A percentile compares a stretch with the other conserved stretches of the same genome.
Evolutionary conservation across 2,329 filamentous ascomycete genomes (phyloP).

Genomic region (Hymenoscyphus albidus): DNA sequence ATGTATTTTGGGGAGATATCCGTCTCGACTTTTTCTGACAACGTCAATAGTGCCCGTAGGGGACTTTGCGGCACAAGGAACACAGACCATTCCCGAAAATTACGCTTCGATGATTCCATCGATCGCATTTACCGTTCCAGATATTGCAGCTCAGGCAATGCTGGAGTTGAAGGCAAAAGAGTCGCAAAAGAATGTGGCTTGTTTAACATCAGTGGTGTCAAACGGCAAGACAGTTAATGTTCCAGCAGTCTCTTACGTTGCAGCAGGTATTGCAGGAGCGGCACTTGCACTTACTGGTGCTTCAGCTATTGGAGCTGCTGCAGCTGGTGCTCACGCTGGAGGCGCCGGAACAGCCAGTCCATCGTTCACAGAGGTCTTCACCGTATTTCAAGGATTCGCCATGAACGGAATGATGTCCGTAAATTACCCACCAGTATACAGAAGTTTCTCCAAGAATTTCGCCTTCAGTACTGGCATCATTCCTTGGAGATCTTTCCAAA

Average conservation of each 20-base stretch:
- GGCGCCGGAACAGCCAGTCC: constrained; percentile 69
- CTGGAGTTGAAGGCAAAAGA: constrained; percentile 66
- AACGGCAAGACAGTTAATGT: constrained; percentile 83
- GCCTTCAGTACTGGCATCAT: constrained; percentile 84
- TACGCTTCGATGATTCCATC: constrained; percentile 74
- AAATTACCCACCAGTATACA: constrained; percentile 80
- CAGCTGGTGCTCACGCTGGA: constrained; percentile 46
- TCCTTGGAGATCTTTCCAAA: constrained; percentile 76
- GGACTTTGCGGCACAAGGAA: constrained; percentile 68
- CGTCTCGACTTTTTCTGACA: constrained; percentile 32
- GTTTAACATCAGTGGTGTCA: constrained; percentile 73
- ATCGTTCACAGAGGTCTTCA: constrained; percentile 78
- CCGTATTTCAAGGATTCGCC: constrained; percentile 90
- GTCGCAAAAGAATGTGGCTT: constrained; percentile 64
- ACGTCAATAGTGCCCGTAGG: constrained; percentile 68
- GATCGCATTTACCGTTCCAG: constrained; percentile 87
- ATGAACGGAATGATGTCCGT: constrained; percentile 96
- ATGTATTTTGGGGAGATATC: constrained; percentile 33
- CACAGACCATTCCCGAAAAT: constrained; percentile 65
- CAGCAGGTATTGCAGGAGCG: constrained; percentile 79
- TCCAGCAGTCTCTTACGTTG: constrained; percentile 75
- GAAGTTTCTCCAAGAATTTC: constrained; percentile 89
- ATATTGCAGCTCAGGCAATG: constrained; percentile 82
- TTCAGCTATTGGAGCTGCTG: constrained; percentile 61
- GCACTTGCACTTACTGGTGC: constrained; percentile 71